phyloP scores from a whole-genome alignment of 768 basidiomycete species.

The Lactarius quietus region DNA sequence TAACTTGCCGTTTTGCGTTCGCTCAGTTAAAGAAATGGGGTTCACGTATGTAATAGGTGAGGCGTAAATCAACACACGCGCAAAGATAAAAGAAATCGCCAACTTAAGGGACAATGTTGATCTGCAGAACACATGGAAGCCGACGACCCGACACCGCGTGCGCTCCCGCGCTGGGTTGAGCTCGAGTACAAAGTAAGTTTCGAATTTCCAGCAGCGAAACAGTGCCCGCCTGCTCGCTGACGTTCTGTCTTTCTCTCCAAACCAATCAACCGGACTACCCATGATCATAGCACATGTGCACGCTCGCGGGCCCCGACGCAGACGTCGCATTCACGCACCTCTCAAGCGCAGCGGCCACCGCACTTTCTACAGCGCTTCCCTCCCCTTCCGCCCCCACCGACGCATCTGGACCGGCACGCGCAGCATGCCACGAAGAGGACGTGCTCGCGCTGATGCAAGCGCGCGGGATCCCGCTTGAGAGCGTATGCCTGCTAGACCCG shows the following conservation, averaged over 20 bases:
- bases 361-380: constrained; percentile 40
- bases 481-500: constrained; percentile 93
- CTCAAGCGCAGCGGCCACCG: constrained; percentile 61
- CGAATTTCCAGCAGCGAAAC: background rate
- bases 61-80: background rate
- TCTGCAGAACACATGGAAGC: constrained; percentile 89
- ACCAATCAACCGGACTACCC: no score
- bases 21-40: constrained; percentile 22
- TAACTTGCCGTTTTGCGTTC: no score
- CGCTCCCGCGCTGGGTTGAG: constrained; percentile 86
- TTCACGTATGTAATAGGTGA: constrained; percentile 33
- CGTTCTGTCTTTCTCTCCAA: no score
- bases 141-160: constrained; percentile 68
- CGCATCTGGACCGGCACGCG: constrained; percentile 17
- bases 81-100: background rate
- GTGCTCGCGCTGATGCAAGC: constrained; percentile 58
- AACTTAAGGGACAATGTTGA: background rate
- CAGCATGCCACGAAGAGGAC: constrained; percentile 45
- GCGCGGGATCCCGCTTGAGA: constrained; percentile 42
- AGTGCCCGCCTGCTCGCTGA: background rate
- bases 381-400: background rate
- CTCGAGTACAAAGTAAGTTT: constrained; percentile 77
- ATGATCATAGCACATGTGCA: constrained; percentile 73
- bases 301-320: constrained; percentile 59
- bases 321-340: constrained; percentile 83